These are phyloP conservation scores for Closterium sp. DNA, from an alignment of 139 green algal genomes.

Conservation along the genomic window DNA sequence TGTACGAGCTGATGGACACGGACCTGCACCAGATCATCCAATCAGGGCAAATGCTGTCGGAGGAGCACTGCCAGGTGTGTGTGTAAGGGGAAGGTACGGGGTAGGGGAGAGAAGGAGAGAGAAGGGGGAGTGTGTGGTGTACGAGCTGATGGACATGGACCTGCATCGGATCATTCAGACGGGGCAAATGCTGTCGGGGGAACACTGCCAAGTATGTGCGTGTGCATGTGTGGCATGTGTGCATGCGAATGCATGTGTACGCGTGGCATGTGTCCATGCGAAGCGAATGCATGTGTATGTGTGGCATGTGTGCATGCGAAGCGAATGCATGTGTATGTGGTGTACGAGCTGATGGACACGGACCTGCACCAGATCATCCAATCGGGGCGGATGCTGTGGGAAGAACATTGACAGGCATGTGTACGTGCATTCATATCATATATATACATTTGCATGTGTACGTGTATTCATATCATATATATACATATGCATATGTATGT, in stretches of 20 bases:
- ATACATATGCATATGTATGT: no score
- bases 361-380: constrained; percentile 66
- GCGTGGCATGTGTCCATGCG: no score
- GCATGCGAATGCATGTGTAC: constrained; percentile 28
- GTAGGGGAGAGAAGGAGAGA: no score
- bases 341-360: constrained; percentile 68
- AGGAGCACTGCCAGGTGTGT: constrained; percentile 64
- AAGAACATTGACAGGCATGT: constrained; percentile 56
- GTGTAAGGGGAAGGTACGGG: not conserved
- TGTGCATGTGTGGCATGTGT: not conserved
- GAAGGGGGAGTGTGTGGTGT: constrained; percentile 64
- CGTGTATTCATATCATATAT: no score
- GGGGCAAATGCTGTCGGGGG: constrained; percentile 56
- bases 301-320: no score
- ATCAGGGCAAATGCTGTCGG: constrained; percentile 55
- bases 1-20: constrained; percentile 72
- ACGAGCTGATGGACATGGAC: constrained; percentile 70
- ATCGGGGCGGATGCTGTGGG: constrained; percentile 50
- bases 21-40: constrained; percentile 70
- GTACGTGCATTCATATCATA: no score
- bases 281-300: constrained; percentile 23
- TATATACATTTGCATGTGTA: no score
- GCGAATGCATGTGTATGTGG: constrained; percentile 61
- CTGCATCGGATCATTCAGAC: constrained; percentile 67
- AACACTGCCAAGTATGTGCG: constrained; percentile 60